Evolutionary conservation across 106 monocot genomes (phyloP), one percentile per base, ranked within the genome.

Genomic region (Allium sativum): DNA sequence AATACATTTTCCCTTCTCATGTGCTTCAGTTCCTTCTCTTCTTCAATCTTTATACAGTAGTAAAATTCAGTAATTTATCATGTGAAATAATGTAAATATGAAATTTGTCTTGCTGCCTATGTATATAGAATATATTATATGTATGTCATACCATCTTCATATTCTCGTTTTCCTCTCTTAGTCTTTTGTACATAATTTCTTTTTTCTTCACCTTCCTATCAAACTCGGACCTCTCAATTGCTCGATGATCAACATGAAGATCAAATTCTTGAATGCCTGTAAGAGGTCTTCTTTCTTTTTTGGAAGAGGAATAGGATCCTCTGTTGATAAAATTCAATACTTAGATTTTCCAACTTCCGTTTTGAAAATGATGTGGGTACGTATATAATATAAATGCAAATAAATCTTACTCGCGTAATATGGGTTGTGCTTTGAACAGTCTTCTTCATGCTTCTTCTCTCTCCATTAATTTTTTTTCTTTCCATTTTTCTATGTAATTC

Each of bases 131-230:
- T 55, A 55, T 2, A 55, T 55, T 20, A 31, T 31, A 31, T 31
- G 5, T 31, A 31, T 31, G 5, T 31, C 16, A 52, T 77, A 98
- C 96, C 92, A 66, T 76, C 52, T 85, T 79, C 16, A 73, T 68
- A 57, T 61, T 20, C 47, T 92, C 96, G 48, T 71, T n/a, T 55
- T 98, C 96, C n/a, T 98, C 91, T 48, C 96, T 84, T 50, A 76
- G 42, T 55, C 96, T 78, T 65, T 98, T 98, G 71, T 76, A 82
- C 61, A 66, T 52, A 31, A 65, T 22, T 52, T 98, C 96, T 67
- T 85, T 98, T 53, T 92, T 84, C 16, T 44, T 41, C 58, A 91
- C 96, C 87, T 78, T 98, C 56, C 78, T 87, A 58, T 98, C 87
- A 41, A 98, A 98, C 53, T 98, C 87, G 45, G 87, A 72, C 82